Evolutionary conservation across 306 rosid species (phyloP).

Genomic region (Cucumis melo): DNA sequence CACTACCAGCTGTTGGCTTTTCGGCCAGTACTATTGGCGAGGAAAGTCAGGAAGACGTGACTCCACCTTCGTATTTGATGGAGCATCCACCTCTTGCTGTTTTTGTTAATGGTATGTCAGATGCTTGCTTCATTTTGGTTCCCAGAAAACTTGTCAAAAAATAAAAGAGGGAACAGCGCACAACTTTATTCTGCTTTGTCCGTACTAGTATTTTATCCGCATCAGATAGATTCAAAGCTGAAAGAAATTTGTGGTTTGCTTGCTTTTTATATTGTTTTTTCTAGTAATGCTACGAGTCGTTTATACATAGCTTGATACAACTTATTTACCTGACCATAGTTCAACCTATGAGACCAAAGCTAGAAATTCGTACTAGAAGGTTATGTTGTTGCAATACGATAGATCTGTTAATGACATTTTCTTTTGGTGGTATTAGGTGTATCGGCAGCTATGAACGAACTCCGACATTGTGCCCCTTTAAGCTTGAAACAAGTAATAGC

Average conservation of each 20-base stretch:
- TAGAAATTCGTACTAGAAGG: not conserved
- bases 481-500: slow-evolving; percentile 76
- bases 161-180: not conserved
- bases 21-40: slow-evolving; percentile 41
- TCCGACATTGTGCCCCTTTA: slow-evolving; percentile 92
- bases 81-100: slow-evolving; percentile 99
- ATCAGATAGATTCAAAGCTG: not conserved
- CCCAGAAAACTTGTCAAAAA: not conserved
- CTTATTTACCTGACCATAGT: not conserved
- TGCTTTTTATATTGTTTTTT: not conserved
- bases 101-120: slow-evolving; percentile 68
- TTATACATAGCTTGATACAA: not conserved
- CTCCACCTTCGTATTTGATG: slow-evolving; percentile 87
- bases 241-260: not conserved
- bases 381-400: not conserved
- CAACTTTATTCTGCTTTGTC: not conserved
- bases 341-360: not conserved
- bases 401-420: not conserved
- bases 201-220: not conserved
- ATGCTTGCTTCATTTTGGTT: slow-evolving; percentile 2
- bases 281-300: not conserved
- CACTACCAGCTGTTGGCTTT: slow-evolving; percentile 86
- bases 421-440: slow-evolving; percentile 61
- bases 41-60: slow-evolving; percentile 75
- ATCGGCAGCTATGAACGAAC: slow-evolving; percentile 90